Evolutionary conservation across 805 yeast genomes (phyloP), one percentile per base, ranked within the genome.

Genomic region (Candida khao-thaluensis): DNA sequence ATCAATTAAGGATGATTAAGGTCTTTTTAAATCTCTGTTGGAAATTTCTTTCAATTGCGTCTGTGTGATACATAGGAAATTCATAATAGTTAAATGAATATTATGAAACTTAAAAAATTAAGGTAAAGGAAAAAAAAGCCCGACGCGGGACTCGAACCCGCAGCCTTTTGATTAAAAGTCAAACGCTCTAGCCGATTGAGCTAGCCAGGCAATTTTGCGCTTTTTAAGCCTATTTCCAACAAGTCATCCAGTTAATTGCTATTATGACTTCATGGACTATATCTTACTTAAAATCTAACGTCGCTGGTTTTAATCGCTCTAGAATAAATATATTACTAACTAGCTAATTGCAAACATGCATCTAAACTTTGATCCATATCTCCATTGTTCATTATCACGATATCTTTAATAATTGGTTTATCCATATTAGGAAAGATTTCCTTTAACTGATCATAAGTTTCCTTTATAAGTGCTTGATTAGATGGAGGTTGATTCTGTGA

Each of bases 351-450:
- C 36, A 69, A 52, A 38, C 73, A 68, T 7, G 79, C 76, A 54
- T 87, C 95, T 7, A 88, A 82, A 36, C 90, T 83, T 7, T 72
- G 75, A 21, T 89, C 95, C 5, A 85, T 68, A 36, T 81, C 69
- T 22, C 83, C 82, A 45, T 76, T 71, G 54, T 82, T 84, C 57
- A 81, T 77, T 2, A 64, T 61, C 22, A 88, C 72, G 3, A 88
- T 80, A 54, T 88, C 96, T 40, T 72, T 75, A 35, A 89, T 71
- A 1, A 89, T 64, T 0, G 77, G 85, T 35, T 66, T 63, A 49
- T 87, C 95, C 44, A 88, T 64, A 31, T 67, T 69, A 0, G 95
- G 95, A 58, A 89, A 88, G 79, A 89, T 84, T 34, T 79, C 79
- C 20, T 63, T 62, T 38, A 88, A 65, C 2, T 76, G 74, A 1